These are phyloP conservation scores for Sutorius australiensis DNA, from an alignment of 768 basidiomycete genomes.

Conservation along the genomic window DNA sequence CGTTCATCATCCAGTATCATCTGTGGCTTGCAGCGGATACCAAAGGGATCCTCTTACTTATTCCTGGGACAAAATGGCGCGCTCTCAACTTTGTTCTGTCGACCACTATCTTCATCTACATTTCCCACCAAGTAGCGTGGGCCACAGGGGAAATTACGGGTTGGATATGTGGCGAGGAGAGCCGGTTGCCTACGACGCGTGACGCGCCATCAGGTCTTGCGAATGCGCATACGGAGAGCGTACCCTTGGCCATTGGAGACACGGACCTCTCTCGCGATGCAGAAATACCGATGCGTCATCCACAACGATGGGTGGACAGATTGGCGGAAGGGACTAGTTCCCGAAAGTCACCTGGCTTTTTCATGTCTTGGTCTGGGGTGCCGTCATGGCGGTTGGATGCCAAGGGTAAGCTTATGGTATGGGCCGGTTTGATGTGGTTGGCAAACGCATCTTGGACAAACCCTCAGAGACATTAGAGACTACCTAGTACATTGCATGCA, in stretches of 20 bases:
- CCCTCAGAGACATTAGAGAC: slow-evolving; percentile 8
- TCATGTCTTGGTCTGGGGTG: slow-evolving; percentile 31
- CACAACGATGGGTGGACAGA: slow-evolving; percentile 50
- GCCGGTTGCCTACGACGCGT: slow-evolving; percentile 20
- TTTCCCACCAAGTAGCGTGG: slow-evolving; percentile 71
- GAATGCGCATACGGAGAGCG: slow-evolving; percentile 5
- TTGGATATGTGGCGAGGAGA: slow-evolving; percentile 45
- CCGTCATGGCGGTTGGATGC: slow-evolving; percentile 38
- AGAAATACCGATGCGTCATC: slow-evolving; percentile 37
- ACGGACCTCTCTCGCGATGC: slow-evolving; percentile 25
- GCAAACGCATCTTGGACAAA: slow-evolving; percentile 59
- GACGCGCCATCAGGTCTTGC: not conserved
- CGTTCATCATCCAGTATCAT: slow-evolving; percentile 89
- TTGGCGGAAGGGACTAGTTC: slow-evolving; percentile 35
- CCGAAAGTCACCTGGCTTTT: slow-evolving; percentile 17
- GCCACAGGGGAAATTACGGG: slow-evolving; percentile 71
- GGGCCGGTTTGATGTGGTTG: slow-evolving; percentile 54
- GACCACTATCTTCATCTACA: slow-evolving; percentile 73
- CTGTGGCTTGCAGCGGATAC: slow-evolving; percentile 84
- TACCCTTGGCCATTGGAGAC: slow-evolving; percentile 5
- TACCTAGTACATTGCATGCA: slow-evolving; percentile 2
- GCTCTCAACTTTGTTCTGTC: slow-evolving; percentile 77
- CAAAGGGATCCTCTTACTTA: slow-evolving; percentile 72
- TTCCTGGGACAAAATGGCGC: slow-evolving; percentile 72
- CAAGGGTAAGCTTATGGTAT: slow-evolving; percentile 40